A percentile compares a stretch with the other conserved stretches of the same genome.
Evolutionary conservation across 345 rosid genomes (phyloP).

Genomic region (Angophora floribunda): DNA sequence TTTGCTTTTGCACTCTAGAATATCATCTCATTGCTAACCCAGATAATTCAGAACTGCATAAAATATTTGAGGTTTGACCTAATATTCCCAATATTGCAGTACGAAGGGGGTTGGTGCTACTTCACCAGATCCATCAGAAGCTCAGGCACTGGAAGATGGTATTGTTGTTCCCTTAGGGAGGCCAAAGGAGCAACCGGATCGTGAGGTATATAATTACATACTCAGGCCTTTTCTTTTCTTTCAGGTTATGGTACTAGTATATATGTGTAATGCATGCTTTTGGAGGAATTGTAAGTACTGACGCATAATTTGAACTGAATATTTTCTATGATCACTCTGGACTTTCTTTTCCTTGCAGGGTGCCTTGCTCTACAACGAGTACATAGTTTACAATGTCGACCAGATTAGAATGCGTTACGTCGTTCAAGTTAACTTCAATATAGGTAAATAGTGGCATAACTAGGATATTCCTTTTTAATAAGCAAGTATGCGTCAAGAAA

Average conservation of each 20-base stretch:
- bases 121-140: constrained; percentile 55
- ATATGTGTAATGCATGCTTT: neutral
- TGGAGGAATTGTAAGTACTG: neutral
- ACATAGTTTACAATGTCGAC: constrained; percentile 74
- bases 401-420: constrained; percentile 77
- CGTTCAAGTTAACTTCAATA: constrained; percentile 72
- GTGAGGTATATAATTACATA: constrained; percentile 13
- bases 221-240: neutral
- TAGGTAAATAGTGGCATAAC: neutral
- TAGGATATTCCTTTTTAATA: neutral
- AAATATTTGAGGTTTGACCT: neutral
- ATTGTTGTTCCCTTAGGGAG: constrained; percentile 70
- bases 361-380: constrained; percentile 59
- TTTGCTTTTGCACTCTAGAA: neutral
- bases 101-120: constrained; percentile 77
- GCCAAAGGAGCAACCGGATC: constrained; percentile 28
- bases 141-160: constrained; percentile 54
- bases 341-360: constrained; percentile 36
- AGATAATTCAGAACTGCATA: neutral
- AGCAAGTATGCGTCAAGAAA: neutral
- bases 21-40: neutral
- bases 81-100: constrained; percentile 23
- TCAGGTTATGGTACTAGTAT: neutral
- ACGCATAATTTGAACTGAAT: neutral
- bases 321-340: neutral